Percentiles rank a stretch among this genome's conserved stretches.
Evolutionary conservation across 331 rosid genomes (phyloP).

Genomic region (Phaseolus coccineus): DNA sequence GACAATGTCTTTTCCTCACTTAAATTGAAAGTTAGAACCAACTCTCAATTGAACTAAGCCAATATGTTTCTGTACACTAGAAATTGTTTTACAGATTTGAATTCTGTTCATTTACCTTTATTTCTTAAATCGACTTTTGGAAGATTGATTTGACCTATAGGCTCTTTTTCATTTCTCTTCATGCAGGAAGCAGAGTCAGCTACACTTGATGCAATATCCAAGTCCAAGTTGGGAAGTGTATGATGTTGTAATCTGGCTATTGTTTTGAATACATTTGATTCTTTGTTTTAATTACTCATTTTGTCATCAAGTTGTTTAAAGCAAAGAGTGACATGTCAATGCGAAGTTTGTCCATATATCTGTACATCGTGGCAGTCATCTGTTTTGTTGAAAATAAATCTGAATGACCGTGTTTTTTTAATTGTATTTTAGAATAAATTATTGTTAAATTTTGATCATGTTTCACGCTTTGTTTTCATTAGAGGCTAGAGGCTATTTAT

Average conservation of each 20-base stretch:
- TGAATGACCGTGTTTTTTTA: conserved; percentile 2
- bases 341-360: not conserved
- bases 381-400: conserved; percentile 12
- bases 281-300: conserved; percentile 20
- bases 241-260: conserved; percentile 45
- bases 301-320: conserved; percentile 16
- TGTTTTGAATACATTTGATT: conserved; percentile 36
- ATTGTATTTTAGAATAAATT: not conserved
- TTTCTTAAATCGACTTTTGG: conserved; percentile 14
- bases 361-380: not conserved
- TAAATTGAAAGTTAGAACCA: not conserved
- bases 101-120: conserved; percentile 5
- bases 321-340: conserved; percentile 1
- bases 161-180: conserved; percentile 18
- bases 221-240: conserved; percentile 91
- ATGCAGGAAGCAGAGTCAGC: conserved; percentile 95
- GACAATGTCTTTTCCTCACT: not conserved
- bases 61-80: conserved; percentile 3
- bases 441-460: conserved; percentile 4
- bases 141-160: conserved; percentile 16
- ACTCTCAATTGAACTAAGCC: conserved; percentile 10
- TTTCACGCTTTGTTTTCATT: conserved; percentile 14
- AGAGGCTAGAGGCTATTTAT: conserved; percentile 16
- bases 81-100: conserved; percentile 1
- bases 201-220: conserved; percentile 93